A percentile compares a stretch with the other conserved stretches of the same genome.
Evolutionary conservation across 139 green algal species (phyloP).

Genomic region (Tetraselmis chui): DNA sequence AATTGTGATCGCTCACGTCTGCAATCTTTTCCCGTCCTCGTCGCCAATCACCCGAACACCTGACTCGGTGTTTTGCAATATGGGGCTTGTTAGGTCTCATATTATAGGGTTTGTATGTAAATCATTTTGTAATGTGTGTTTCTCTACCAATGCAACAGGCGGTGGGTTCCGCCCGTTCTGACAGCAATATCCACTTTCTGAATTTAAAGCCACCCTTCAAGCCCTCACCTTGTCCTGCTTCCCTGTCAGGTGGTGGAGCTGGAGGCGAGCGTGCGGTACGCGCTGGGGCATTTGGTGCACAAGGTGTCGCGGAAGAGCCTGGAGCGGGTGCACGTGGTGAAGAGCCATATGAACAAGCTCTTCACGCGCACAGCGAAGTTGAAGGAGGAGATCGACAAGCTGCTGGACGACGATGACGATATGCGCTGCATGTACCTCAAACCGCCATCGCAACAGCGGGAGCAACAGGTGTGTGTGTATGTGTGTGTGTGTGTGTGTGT

Average conservation of each 20-base stretch:
- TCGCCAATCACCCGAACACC: no score
- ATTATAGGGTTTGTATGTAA: no score
- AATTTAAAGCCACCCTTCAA: background rate
- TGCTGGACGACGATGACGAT: conserved; percentile 14
- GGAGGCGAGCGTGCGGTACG: background rate
- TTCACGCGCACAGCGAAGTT: background rate
- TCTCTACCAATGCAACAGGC: no score
- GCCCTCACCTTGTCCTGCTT: background rate
- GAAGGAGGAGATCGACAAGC: conserved; percentile 12
- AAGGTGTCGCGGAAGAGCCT: conserved; percentile 9
- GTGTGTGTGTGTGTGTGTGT: no score
- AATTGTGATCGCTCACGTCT: no score
- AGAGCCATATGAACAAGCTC: conserved; percentile 11
- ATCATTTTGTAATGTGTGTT: no score
- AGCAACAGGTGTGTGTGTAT: no score
- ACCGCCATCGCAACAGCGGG: no score
- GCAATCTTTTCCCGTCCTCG: no score
- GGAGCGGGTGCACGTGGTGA: conserved; percentile 10
- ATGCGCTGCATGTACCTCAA: conserved; percentile 10
- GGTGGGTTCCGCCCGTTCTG: no score
- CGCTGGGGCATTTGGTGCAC: conserved; percentile 4
- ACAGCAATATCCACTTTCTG: background rate
- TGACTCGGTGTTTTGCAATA: no score
- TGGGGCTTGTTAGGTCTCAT: no score
- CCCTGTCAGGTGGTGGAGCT: background rate